Evolutionary conservation across 805 yeast species (phyloP), one percentile per base, ranked within the genome.

Genomic region (Yamadazyma nakazawae): DNA sequence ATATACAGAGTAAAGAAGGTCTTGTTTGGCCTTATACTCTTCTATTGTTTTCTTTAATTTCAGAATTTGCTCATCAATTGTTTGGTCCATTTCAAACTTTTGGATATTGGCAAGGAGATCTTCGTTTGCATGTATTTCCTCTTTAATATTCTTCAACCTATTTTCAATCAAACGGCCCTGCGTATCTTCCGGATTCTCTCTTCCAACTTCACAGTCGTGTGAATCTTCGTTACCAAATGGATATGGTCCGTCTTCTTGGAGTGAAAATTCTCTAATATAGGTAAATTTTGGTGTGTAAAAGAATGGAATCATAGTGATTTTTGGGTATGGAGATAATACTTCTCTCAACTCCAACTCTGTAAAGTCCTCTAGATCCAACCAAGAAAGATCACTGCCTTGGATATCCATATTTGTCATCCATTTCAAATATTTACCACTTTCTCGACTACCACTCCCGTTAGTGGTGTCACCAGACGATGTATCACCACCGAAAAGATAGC

Each of bases 331-430:
- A 58, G 68, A 62, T 5, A 68, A 61, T 1, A 70, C 54, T 5
- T 78, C 74, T 10, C 72, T 60, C 41, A 74, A 67, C 49, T 85
- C 87, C 37, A 89, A 58, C 54, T 90, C 97, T 10, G 79, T 68
- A 54, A 79, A 90, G 60, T 90, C 97, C 47, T 85, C 85, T 18
- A 71, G 64, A 57, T 89, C 95, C 40, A 80, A 70, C 97, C 97
- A 90, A 9, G 69, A 59, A 34, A 54, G 55, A 47, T 68, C 70
- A 13, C 55, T 57, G 14, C 64, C 69, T 32, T 53, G 58, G 5
- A 54, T 54, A n/a, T 59, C 62, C 40, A 56, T 52, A 34, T 58
- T 56, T 6, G 47, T 34, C 16, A 56, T 38, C 68, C 68, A 64
- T 19, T 49, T 52, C 37, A 50, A 46, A 43, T 48, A 59, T n/a